Conservation (phyloP, 83 land plant genomes). For the Thuja plicata region DNA sequence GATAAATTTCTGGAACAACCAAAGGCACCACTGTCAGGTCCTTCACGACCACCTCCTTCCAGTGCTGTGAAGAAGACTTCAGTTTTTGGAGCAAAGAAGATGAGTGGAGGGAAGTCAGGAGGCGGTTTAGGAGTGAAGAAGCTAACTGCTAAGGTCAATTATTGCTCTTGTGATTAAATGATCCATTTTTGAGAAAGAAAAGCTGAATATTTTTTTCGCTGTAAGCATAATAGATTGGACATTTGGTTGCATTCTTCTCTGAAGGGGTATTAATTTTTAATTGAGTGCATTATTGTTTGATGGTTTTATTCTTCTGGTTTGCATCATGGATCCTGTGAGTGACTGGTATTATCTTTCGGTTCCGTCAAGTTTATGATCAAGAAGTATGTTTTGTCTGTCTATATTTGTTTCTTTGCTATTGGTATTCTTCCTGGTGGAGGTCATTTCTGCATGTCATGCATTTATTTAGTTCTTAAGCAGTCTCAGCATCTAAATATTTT, state of each 20-base stretch:
- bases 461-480: conserved; percentile 2
- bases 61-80: conserved; percentile 56
- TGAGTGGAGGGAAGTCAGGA: conserved; percentile 64
- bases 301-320: neutral
- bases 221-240: neutral
- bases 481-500: too few relatives aligned
- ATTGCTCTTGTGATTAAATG: neutral
- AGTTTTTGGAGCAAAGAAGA: conserved; percentile 54
- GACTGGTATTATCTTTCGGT: neutral
- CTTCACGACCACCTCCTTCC: conserved; percentile 24
- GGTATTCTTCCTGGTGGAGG: neutral
- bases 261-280: neutral
- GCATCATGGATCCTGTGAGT: neutral
- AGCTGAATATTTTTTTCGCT: neutral
- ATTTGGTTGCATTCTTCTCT: neutral
- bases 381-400: neutral
- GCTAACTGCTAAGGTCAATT: conserved; percentile 77
- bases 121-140: conserved; percentile 87
- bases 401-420: neutral
- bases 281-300: too few relatives aligned
- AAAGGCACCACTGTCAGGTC: conserved; percentile 50
- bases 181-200: conserved; percentile 4
- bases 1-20: conserved; percentile 36
- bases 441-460: neutral
- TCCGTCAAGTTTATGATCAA: neutral